phyloP scores from a whole-genome alignment of 495 filamentous ascomycete genomes.

The Hyaloscypha variabilis region DNA sequence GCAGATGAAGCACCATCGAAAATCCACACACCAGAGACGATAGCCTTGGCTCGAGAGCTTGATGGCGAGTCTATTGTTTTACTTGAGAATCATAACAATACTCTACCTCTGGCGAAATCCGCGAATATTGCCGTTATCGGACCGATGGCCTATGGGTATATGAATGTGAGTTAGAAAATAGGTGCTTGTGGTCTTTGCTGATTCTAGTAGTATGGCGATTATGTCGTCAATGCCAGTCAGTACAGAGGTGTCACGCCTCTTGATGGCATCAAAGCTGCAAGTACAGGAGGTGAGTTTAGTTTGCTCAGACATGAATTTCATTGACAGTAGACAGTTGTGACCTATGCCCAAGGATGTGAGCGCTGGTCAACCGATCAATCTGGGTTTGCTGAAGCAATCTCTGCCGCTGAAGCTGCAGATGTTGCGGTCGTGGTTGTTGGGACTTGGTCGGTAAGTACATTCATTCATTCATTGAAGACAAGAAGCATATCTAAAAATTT shows the following conservation, averaged over 20 bases:
- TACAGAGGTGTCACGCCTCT: conserved; percentile 66
- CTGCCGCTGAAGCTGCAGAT: conserved; percentile 64
- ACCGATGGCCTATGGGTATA: conserved; percentile 70
- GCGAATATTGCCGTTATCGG: conserved; percentile 72
- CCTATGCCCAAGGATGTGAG: conserved; percentile 69
- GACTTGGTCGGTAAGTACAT: conserved; percentile 65
- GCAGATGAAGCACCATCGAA: conserved; percentile 51
- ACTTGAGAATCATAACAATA: conserved; percentile 64
- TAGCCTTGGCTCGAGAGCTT: conserved; percentile 59
- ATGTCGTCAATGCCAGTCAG: conserved; percentile 62
- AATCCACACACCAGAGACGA: conserved; percentile 58
- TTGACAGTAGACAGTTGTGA: conserved; percentile 39
- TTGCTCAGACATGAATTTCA: no score
- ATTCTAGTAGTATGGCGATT: conserved; percentile 56
- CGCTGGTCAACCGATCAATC: conserved; percentile 69
- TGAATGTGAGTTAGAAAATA: conserved; percentile 45
- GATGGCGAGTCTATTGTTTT: conserved; percentile 72
- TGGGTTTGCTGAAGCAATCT: conserved; percentile 62
- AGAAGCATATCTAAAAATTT: conserved; percentile 68
- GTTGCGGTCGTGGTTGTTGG: conserved; percentile 73
- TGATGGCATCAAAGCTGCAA: conserved; percentile 64
- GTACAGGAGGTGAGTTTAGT: conserved; percentile 45
- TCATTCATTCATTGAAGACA: conserved; percentile 56
- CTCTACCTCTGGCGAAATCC: conserved; percentile 60
- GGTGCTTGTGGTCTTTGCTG: neutral